Base-by-base conservation (phyloP, 208 protist species). In the Leishmania braziliensis region DNA sequence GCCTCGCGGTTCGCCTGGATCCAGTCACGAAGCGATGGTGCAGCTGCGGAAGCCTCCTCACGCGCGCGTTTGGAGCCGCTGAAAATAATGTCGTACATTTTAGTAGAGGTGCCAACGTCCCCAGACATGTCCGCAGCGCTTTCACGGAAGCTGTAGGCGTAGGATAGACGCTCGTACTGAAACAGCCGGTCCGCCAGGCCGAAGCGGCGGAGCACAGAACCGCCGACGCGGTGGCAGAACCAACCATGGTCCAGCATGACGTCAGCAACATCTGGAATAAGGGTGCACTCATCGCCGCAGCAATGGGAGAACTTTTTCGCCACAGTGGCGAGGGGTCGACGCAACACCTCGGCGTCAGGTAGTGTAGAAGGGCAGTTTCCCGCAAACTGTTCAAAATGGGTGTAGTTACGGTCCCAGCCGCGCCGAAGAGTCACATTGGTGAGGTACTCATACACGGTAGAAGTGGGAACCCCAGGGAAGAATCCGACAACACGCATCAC, bases 321-420 rank as follows among this genome's bases (percentile, higher is more conserved):
- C 51, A 89, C 84, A 33, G 74, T 66, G 5, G 84, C 84, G 46
- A 90, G 77, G 1, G 82, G 86, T 29, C 87, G 78, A 18, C 78
- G 65, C 16, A 87, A 63, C 43, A 33, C 8, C 5, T 63, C 12
- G 2, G 26, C 71, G 2, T 68, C 53, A 9, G 51, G 51, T 18
- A 90, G 75, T 23, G 46, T 53, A 1, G 60, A 62, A 14, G 74
- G 20, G 48, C 76, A 66, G 0, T 78, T 70, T 10, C 46, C 75
- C 6, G 63, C 50, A 72, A 86, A 91, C 29, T 78, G 81, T 46
- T 85, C 80, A 74, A 91, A 95, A 54, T 86, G 82, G 29, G 76
- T 82, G 79, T 95, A 95, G 81, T 95, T 93, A 4, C 46, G 66
- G 74, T 95, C 91, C 91, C 91, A 95, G 18, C 72, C 29, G 20